These are phyloP conservation scores for Taphrina wiesneri DNA, from an alignment of 1,139 yeast genomes.

Conservation along the genomic window DNA sequence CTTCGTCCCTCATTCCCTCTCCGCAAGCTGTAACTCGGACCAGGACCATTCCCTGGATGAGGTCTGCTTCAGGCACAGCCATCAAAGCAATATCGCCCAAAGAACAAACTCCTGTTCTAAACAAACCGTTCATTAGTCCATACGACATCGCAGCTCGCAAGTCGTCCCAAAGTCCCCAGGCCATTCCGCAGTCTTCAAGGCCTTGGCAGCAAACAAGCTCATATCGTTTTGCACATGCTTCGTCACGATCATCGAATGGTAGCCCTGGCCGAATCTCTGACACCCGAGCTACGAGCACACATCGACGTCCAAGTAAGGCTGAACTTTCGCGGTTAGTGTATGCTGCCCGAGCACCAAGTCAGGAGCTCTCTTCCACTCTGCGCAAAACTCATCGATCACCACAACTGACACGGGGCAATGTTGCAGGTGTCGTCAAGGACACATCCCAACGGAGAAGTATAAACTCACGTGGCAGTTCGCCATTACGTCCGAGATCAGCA, in stretches of 20 bases:
- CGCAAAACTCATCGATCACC: neutral
- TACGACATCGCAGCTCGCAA: conserved; percentile 8
- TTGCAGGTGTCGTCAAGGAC: neutral
- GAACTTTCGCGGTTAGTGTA: neutral
- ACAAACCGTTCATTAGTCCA: neutral
- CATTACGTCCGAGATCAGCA: neutral
- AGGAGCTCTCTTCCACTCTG: neutral
- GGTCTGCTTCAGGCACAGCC: neutral
- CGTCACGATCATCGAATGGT: neutral
- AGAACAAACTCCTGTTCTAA: too few species aligned
- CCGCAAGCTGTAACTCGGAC: neutral
- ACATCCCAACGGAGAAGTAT: neutral
- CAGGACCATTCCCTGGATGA: neutral
- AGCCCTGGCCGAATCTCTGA: neutral
- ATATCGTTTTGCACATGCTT: neutral
- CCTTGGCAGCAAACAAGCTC: conserved; percentile 1
- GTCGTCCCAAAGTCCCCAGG: neutral
- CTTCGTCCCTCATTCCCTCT: neutral
- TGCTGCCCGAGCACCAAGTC: neutral
- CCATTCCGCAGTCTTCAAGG: neutral
- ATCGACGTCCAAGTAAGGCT: neutral
- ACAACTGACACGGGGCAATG: neutral
- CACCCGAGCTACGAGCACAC: neutral
- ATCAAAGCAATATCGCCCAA: too few species aligned
- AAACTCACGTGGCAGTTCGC: neutral